These are phyloP conservation scores for Candida corydali DNA, from an alignment of 805 yeast genomes.

Conservation along the genomic window DNA sequence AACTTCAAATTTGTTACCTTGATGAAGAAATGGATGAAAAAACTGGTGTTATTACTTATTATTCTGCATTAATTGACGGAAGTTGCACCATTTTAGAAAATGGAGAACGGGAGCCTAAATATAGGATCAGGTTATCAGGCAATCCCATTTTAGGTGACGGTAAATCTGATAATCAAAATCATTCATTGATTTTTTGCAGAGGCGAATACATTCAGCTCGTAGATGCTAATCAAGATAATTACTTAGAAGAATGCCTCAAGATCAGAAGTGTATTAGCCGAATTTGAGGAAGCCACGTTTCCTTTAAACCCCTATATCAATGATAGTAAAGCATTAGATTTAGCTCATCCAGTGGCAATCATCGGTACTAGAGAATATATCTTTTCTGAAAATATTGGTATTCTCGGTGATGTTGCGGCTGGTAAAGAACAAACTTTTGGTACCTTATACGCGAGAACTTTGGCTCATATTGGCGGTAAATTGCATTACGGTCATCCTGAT, in stretches of 20 bases:
- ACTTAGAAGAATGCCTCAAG: conserved; percentile 79
- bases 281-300: conserved; percentile 69
- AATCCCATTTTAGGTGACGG: conserved; percentile 87
- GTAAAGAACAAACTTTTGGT: conserved; percentile 87
- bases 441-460: conserved; percentile 79
- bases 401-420: conserved; percentile 86
- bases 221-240: conserved; percentile 86
- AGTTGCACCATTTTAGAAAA: conserved; percentile 62
- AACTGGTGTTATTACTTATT: conserved; percentile 68
- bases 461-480: conserved; percentile 80
- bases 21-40: conserved; percentile 86
- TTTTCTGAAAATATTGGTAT: conserved; percentile 85
- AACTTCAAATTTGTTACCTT: conserved; percentile 83
- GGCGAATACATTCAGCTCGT: conserved; percentile 83
- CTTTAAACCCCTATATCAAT: conserved; percentile 20
- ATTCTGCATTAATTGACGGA: conserved; percentile 77
- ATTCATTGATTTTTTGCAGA: conserved; percentile 72
- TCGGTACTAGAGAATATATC: conserved; percentile 84
- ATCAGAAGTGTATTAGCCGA: conserved; percentile 79
- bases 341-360: conserved; percentile 66
- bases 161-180: conserved; percentile 84
- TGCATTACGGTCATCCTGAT: conserved; percentile 89
- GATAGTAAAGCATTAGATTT: conserved; percentile 15
- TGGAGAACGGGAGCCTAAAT: conserved; percentile 41
- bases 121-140: conserved; percentile 75